Conservation (phyloP, 495 filamentous ascomycete species). For the Xylaria flabelliformis region DNA sequence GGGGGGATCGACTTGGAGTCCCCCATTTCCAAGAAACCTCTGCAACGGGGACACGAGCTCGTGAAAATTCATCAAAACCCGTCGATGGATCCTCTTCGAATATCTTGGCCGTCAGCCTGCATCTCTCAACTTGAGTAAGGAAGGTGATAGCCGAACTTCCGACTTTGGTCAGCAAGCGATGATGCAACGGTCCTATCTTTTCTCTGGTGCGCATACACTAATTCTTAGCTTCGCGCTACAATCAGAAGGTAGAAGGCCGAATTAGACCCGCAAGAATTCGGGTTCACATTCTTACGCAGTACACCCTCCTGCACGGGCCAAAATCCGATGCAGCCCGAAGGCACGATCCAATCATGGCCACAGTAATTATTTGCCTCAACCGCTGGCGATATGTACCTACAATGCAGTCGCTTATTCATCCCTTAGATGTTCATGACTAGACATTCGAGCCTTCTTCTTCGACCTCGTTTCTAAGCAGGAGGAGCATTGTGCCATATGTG, state of each 20-base stretch:
- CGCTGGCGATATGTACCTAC: too few species aligned
- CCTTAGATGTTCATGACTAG: constrained; percentile 1
- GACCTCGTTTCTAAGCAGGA: not conserved
- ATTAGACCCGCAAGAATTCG: not conserved
- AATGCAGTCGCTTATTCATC: constrained; percentile 7
- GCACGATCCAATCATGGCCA: not conserved
- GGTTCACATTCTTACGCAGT: not conserved
- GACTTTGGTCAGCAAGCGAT: not conserved
- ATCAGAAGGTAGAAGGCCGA: not conserved
- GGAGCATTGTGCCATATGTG: not conserved
- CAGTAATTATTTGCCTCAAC: not conserved
- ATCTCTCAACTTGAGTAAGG: not conserved
- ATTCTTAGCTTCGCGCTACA: not conserved
- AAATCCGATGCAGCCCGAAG: not conserved
- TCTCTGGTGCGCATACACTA: not conserved
- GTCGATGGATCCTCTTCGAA: not conserved
- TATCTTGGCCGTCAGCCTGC: not conserved
- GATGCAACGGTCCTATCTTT: not conserved
- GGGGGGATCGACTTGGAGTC: not conserved
- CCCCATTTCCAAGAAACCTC: not conserved
- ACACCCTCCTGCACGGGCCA: not conserved
- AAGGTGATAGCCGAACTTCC: not conserved
- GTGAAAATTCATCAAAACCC: not conserved
- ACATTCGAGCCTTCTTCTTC: not conserved
- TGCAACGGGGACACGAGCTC: constrained; percentile 6